Evolutionary conservation across 345 rosid species (phyloP).

Genomic region (Excoecaria agallocha): DNA sequence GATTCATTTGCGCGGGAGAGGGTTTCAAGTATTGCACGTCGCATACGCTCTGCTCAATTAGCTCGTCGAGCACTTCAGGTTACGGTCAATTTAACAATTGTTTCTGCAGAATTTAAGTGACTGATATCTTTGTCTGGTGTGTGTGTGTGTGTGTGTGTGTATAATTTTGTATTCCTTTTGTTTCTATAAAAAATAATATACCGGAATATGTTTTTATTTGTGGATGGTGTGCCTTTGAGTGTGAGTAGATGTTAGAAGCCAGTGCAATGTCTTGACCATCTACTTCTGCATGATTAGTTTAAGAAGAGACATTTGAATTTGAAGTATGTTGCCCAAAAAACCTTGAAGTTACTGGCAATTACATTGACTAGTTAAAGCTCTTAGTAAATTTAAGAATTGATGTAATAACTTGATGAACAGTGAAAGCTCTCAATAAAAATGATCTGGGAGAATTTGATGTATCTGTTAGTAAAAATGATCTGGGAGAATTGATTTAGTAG

Average conservation of each 20-base stretch:
- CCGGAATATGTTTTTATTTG: background rate
- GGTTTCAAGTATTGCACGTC: constrained; percentile 93
- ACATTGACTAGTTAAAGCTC: background rate
- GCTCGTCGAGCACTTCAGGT: constrained; percentile 95
- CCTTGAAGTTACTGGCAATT: background rate
- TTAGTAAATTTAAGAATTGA: background rate
- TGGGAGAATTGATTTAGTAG: background rate
- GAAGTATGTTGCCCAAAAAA: constrained; percentile 7
- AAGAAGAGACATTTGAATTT: background rate
- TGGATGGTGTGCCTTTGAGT: background rate
- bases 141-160: no score
- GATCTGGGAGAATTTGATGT: no score
- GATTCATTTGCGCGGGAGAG: constrained; percentile 99
- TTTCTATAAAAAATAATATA: background rate
- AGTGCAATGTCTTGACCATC: background rate
- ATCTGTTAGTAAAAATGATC: no score
- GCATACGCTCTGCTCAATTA: constrained; percentile 84
- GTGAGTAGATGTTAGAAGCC: constrained; percentile 1
- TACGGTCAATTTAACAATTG: background rate
- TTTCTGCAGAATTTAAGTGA: background rate
- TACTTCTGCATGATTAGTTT: background rate
- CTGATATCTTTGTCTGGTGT: background rate
- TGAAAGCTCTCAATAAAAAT: no score
- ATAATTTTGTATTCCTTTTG: background rate
- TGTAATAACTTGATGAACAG: background rate